These are phyloP conservation scores for Tinospora cordifolia DNA, from an alignment of 164 flowering plant genomes.

Conservation along the genomic window DNA sequence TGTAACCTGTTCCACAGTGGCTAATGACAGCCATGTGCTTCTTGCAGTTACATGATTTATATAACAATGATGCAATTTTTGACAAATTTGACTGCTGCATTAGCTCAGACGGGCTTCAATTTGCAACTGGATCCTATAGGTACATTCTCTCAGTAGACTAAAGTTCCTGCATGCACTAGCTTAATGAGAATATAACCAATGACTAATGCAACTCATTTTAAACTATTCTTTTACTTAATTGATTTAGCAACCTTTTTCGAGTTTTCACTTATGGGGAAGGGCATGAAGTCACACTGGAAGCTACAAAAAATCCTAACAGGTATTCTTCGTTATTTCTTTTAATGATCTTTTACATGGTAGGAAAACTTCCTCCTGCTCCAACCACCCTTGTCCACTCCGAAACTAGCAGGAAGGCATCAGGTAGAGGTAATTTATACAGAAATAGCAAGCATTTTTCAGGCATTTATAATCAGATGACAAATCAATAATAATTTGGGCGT, in stretches of 20 bases:
- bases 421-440: neutral
- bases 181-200: neutral
- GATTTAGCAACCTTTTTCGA: slow-evolving; percentile 44
- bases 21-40: slow-evolving; percentile 15
- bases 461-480: neutral
- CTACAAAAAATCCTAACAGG: slow-evolving; percentile 49
- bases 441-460: neutral
- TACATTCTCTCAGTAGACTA: slow-evolving; percentile 17
- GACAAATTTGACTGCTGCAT: slow-evolving; percentile 74
- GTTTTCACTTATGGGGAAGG: slow-evolving; percentile 44
- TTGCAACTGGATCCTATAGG: slow-evolving; percentile 81
- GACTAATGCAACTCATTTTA: slow-evolving; percentile 10
- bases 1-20: neutral
- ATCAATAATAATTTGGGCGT: no score
- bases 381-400: neutral
- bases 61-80: slow-evolving; percentile 61
- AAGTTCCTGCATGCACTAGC: neutral
- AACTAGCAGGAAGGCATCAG: neutral
- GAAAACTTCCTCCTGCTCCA: neutral
- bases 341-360: neutral
- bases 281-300: slow-evolving; percentile 45
- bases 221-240: slow-evolving; percentile 12
- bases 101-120: slow-evolving; percentile 49
- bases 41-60: slow-evolving; percentile 56
- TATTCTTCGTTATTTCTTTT: slow-evolving; percentile 11